Evolutionary conservation across 176 grass and related monocot species (phyloP), one percentile per base, ranked within the genome.

Genomic region (Lolium perenne): DNA sequence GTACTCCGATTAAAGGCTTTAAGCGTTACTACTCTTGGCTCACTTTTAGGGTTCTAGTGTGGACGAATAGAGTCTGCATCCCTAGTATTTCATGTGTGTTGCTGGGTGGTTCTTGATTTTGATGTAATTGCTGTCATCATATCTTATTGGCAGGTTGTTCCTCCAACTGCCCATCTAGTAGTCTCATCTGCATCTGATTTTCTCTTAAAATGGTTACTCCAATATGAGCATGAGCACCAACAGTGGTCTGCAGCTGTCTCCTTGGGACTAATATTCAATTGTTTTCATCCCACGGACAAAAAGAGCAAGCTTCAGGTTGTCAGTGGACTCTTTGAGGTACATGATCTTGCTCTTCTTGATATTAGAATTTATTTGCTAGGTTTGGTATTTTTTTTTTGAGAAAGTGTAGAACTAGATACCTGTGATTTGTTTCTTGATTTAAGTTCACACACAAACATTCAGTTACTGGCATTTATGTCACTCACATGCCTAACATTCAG

Each of bases 161-260:
- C 93, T 73, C 63, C 87, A 60, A 90, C 90, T 73, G 93, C 89
- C 38, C 95, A 95, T 95, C 82, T 89, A 68, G 93, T 98, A 85
- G 81, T 98, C 46, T 86, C 90, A 84, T 81, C 86, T 70, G 95
- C 90, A 84, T 89, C 91, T 73, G 88, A 95, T 68, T 95, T 98
- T 90, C 92, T 98, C 81, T 87, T 95, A 15, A 95, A 90, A 88
- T 95, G 91, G 93, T 71, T 98, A 75, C 81, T 89, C 56, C 93
- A 95, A 74, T 95, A 94, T 25, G 93, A 92, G 85, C 95, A 98
- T 91, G 95, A 95, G 84, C 93, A 95, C 50, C 84, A 86, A 60
- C 95, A 98, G 58, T 98, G 93, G 93, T 92, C 90, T 61, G 81
- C 90, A 71, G 91, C 95, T 67, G 60, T 98, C 68, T 95, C 91